phyloP scores from a whole-genome alignment of 257 asterid genomes.

The Hygrophila difformis region DNA sequence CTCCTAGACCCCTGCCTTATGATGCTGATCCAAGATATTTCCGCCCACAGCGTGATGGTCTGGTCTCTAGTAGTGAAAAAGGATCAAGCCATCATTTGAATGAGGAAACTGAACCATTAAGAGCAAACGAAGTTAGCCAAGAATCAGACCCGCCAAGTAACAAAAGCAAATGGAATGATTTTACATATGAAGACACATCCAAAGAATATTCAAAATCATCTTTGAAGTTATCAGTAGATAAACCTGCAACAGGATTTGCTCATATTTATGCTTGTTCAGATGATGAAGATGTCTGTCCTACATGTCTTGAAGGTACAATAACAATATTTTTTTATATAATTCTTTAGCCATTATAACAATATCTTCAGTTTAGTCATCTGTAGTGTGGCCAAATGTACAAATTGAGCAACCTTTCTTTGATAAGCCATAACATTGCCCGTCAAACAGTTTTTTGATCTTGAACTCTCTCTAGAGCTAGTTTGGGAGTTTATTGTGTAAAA shows the following conservation, averaged over 20 bases:
- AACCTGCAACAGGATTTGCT: slow-evolving; percentile 52
- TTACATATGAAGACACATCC: slow-evolving; percentile 44
- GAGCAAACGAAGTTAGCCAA: slow-evolving; percentile 53
- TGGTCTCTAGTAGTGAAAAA: slow-evolving; percentile 52
- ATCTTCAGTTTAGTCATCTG: no score
- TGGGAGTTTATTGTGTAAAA: no score
- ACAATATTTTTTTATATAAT: slow-evolving; percentile 1
- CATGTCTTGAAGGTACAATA: slow-evolving; percentile 64
- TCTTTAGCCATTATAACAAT: no score
- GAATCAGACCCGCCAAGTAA: slow-evolving; percentile 49
- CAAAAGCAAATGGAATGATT: slow-evolving; percentile 59
- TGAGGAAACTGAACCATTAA: slow-evolving; percentile 80
- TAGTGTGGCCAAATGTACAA: not conserved
- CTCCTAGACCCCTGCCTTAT: slow-evolving; percentile 65
- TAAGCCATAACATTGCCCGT: not conserved
- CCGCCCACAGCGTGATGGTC: slow-evolving; percentile 52
- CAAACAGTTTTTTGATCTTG: not conserved
- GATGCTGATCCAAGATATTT: slow-evolving; percentile 55
- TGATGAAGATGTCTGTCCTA: slow-evolving; percentile 74
- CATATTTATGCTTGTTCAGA: slow-evolving; percentile 43
- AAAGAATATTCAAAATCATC: slow-evolving; percentile 34
- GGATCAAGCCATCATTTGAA: slow-evolving; percentile 79
- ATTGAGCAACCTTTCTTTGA: not conserved
- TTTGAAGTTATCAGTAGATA: slow-evolving; percentile 26
- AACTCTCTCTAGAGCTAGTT: no score